A percentile compares a stretch with the other conserved stretches of the same genome.
These are phyloP conservation scores for Kentomonas sorsogonicus DNA, from an alignment of 208 protist genomes.

Conservation along the genomic window DNA sequence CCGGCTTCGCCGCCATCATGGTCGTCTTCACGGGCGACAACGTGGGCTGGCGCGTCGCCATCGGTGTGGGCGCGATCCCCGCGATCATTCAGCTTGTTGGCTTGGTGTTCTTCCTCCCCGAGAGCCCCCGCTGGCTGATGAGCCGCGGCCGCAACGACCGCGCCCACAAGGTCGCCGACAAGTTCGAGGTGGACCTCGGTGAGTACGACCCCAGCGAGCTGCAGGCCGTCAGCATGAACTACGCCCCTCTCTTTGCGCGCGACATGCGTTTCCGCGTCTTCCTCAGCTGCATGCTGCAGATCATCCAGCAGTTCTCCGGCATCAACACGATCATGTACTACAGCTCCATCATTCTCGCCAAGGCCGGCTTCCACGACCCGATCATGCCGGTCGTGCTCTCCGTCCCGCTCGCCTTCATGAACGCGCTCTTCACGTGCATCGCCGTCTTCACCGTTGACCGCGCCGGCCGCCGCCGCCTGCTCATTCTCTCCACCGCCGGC, in stretches of 20 bases:
- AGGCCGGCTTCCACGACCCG: slow-evolving; percentile 66
- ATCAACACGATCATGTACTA: slow-evolving; percentile 95
- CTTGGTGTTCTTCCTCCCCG: slow-evolving; percentile 75
- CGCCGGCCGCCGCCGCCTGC: slow-evolving; percentile 60
- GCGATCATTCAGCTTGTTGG: slow-evolving; percentile 79
- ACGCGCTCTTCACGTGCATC: slow-evolving; percentile 77
- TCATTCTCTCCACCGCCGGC: slow-evolving; percentile 67
- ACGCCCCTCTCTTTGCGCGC: slow-evolving; percentile 38
- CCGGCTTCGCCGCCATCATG: slow-evolving; percentile 58
- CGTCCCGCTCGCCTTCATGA: slow-evolving; percentile 83
- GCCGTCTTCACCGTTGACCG: slow-evolving; percentile 80
- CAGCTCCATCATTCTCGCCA: slow-evolving; percentile 81
- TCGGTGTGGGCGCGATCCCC: slow-evolving; percentile 77
- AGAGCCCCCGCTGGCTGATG: slow-evolving; percentile 85
- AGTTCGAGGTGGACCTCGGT: slow-evolving; percentile 61
- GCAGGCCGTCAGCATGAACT: slow-evolving; percentile 46
- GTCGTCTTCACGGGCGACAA: slow-evolving; percentile 64
- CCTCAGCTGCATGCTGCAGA: slow-evolving; percentile 80
- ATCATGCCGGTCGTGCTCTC: slow-evolving; percentile 80
- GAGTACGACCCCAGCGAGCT: slow-evolving; percentile 34
- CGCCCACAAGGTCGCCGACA: slow-evolving; percentile 41
- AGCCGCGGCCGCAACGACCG: slow-evolving; percentile 34
- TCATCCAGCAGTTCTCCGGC: slow-evolving; percentile 89
- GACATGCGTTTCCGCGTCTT: slow-evolving; percentile 66
- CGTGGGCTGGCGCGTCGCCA: slow-evolving; percentile 86